Evolutionary conservation across 1,284 basidiomycete species (phyloP), one percentile per base, ranked within the genome.

Genomic region (Sporisorium scitamineum): DNA sequence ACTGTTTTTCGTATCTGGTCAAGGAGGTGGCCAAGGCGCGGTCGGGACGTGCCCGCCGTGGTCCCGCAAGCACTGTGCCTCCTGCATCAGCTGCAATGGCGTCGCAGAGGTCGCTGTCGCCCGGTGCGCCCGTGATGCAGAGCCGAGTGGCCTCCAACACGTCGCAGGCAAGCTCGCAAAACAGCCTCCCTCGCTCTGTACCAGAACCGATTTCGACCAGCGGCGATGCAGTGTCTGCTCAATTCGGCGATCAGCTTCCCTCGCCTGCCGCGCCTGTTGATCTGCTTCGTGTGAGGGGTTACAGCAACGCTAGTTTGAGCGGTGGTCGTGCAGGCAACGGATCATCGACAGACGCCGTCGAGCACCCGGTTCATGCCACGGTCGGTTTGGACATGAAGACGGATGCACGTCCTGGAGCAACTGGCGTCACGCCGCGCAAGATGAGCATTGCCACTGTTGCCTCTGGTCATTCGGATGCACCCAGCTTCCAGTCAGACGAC

Each of bases 21-120:
- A 81, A 81, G 47, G 81, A 81, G 32, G 81, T 83, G n/a, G 81
- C 80, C 37, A 83, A 83, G 66, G 64, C 69, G 20, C 63, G 81
- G 32, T 66, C 65, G 10, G 73, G 72, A 6, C 65, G 71, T 11
- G 41, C 66, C n/a, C 71, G 71, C 44, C 58, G 63, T 11, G 71
- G 59, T 14, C 51, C 55, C n/a, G 65, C 54, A 7, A 70, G 52
- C 31, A 66, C 71, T 0, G 55, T 70, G 20, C 62, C 71, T 13
- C 51, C 59, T 1, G 34, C 55, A n/a, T 44, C 59, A 16, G 51
- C 63, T 13, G 55, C 52, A 2, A 58, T 55, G 52, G 31, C 22
- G 6, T 47, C 63, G 50, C 69, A 61, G 11, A 52, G 51, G 11
- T 59, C 59, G 3, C 51, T 60, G 20, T 60, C 61, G 42, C 61